These are phyloP conservation scores for Tylopilus sp. DNA, from an alignment of 1,284 basidiomycete genomes.

Conservation along the genomic window DNA sequence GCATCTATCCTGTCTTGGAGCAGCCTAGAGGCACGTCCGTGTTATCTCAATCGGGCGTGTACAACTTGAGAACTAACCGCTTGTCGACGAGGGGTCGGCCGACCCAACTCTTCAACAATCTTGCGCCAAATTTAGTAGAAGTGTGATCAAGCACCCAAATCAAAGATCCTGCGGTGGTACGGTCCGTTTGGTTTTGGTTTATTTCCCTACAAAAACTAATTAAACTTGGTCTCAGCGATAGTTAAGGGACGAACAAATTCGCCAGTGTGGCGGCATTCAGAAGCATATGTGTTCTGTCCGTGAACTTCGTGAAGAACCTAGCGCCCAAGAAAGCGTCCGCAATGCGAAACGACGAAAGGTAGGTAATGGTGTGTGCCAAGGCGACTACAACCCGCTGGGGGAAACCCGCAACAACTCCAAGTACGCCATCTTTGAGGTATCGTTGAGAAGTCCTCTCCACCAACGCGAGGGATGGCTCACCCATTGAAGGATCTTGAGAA, in stretches of 20 bases:
- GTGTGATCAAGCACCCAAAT: constrained; percentile 87
- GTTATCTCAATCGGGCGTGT: constrained; percentile 4
- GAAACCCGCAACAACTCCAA: constrained; percentile 68
- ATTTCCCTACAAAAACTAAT: constrained; percentile 59
- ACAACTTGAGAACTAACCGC: constrained; percentile 41
- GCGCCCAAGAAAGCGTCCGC: constrained; percentile 74
- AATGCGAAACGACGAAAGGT: constrained; percentile 76
- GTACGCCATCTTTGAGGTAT: constrained; percentile 43
- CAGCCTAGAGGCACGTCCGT: constrained; percentile 41
- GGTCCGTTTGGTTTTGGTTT: constrained; percentile 86
- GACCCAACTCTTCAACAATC: constrained; percentile 84
- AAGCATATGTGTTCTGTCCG: constrained; percentile 80
- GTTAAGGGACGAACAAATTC: constrained; percentile 56
- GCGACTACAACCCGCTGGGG: constrained; percentile 73
- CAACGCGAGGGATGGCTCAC: constrained; percentile 28
- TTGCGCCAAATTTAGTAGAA: constrained; percentile 83
- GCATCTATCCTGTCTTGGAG: constrained; percentile 79
- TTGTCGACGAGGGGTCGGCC: constrained; percentile 80
- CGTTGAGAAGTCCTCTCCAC: background rate
- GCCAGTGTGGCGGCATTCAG: constrained; percentile 84
- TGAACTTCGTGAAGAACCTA: constrained; percentile 76
- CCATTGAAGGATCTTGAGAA: constrained; percentile 48
- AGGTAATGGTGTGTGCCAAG: constrained; percentile 72
- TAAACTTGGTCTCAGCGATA: constrained; percentile 3
- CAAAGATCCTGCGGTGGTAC: constrained; percentile 71